Conservation (phyloP, 2,329 filamentous ascomycete species). For the Ophiosphaerella narmari region DNA sequence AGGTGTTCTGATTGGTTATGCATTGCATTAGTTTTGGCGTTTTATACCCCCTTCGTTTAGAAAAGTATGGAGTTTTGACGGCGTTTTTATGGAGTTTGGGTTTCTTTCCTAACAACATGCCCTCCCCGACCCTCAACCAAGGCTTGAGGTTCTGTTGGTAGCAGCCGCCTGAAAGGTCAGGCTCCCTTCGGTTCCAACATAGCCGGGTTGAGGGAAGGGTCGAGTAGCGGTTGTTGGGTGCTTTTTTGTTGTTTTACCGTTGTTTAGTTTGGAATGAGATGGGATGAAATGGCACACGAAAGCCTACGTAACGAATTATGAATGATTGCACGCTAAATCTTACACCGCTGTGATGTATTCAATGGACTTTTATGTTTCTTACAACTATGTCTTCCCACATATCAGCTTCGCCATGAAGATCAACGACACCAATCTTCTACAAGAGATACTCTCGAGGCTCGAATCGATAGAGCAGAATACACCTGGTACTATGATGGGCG, state of each 20-base stretch:
- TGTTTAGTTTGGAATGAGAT: background rate
- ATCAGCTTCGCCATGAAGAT: no score
- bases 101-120: background rate
- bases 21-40: constrained; percentile 10
- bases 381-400: no score
- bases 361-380: no score
- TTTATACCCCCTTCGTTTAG: constrained; percentile 2
- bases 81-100: constrained; percentile 15
- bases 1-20: constrained; percentile 17
- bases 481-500: no score
- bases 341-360: background rate
- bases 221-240: background rate
- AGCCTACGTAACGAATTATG: background rate
- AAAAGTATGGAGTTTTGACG: background rate
- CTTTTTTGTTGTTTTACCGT: background rate
- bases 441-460: no score
- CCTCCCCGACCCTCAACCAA: constrained; percentile 4
- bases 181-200: constrained; percentile 19
- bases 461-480: no score
- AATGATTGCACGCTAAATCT: background rate
- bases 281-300: background rate
- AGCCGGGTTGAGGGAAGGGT: constrained; percentile 13
- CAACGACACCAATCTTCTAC: no score
- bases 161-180: constrained; percentile 20
- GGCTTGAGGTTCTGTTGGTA: constrained; percentile 20